Base-by-base conservation (phyloP, 2,329 filamentous ascomycete genomes). In the Aspergillus sp. region DNA sequence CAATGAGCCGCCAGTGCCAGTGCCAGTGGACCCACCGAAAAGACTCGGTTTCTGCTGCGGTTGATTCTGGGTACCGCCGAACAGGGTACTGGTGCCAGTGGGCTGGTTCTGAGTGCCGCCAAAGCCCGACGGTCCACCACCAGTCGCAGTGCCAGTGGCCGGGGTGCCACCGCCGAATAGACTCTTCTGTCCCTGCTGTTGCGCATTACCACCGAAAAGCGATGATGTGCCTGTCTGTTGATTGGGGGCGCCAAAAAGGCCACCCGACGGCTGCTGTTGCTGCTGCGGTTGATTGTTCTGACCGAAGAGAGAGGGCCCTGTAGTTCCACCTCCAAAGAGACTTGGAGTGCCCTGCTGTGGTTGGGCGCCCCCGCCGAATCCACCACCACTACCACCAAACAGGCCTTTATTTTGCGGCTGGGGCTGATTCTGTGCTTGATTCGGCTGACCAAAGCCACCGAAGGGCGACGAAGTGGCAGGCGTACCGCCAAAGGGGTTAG, bases 31-130 rank as follows among this genome's bases (percentile, higher is more conserved):
- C 11, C 68, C 36, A 11, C 47, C 72, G 40, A 79, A 78, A 10
- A 77, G 47, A n/a, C 67, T 63, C 3, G 74, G 69, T 45, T 75
- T 75, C 34, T 68, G 63, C 43, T 72, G 67, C 48, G 66, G 66
- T 45, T 75, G 71, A 28, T 57, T 63, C 44, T 69, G 53, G 49
- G 44, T 45, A 26, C 43, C 45, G 17, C 62, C 62, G 39, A 72
- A 71, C 16, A 71, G 44, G 16, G 65, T 54, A 19, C 53, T 50
- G 26, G 53, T 49, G 22, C 50, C 49, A 20, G 65, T 51, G 37
- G 58, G 45, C 49, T 61, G 57, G 48, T 52, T 59, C 40, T 69
- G 65, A 14, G 50, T 58, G 39, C 56, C 57, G 13, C 63, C 65
- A 38, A 71, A 68, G 4, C 51, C 53, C 30, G 51, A 52, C 36